Conservation (phyloP, 176 grass and related monocot species). For the Paspalum vaginatum region DNA sequence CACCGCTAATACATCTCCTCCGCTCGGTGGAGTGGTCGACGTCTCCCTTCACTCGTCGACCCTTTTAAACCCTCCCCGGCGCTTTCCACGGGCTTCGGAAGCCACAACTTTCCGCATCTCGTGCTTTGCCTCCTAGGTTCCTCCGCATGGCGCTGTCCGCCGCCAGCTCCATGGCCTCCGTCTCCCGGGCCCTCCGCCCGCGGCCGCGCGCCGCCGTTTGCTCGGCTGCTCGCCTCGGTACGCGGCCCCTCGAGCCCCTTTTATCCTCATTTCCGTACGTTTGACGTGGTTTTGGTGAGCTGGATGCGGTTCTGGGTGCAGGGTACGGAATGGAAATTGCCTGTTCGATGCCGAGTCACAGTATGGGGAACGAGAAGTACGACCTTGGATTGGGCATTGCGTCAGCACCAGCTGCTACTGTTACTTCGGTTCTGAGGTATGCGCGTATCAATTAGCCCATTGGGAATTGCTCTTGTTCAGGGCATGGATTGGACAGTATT, state of each 20-base stretch:
- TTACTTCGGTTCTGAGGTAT: conserved; percentile 57
- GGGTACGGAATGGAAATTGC: conserved; percentile 35
- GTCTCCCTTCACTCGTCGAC: conserved; percentile 10
- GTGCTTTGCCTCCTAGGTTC: neutral
- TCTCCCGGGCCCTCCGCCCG: conserved; percentile 63
- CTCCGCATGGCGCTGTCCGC: conserved; percentile 24
- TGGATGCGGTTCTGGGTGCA: conserved; percentile 6
- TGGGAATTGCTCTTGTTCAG: neutral
- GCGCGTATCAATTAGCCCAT: neutral
- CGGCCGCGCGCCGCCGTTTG: conserved; percentile 17
- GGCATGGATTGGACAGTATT: conserved; percentile 2
- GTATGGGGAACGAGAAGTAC: conserved; percentile 27
- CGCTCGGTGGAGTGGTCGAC: neutral
- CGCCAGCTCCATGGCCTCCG: conserved; percentile 61
- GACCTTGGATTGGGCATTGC: conserved; percentile 38
- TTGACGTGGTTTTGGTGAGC: conserved; percentile 13
- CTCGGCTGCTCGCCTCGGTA: conserved; percentile 23
- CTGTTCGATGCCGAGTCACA: conserved; percentile 35
- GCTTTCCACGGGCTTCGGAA: neutral
- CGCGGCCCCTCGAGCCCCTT: neutral
- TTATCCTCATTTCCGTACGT: neutral
- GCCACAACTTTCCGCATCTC: neutral
- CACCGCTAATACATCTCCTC: neutral
- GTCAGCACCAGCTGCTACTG: conserved; percentile 11
- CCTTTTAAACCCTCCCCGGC: conserved; percentile 47